Evolutionary conservation across 345 rosid genomes (phyloP), one percentile per base, ranked within the genome.

Genomic region (Citrus unshiu): DNA sequence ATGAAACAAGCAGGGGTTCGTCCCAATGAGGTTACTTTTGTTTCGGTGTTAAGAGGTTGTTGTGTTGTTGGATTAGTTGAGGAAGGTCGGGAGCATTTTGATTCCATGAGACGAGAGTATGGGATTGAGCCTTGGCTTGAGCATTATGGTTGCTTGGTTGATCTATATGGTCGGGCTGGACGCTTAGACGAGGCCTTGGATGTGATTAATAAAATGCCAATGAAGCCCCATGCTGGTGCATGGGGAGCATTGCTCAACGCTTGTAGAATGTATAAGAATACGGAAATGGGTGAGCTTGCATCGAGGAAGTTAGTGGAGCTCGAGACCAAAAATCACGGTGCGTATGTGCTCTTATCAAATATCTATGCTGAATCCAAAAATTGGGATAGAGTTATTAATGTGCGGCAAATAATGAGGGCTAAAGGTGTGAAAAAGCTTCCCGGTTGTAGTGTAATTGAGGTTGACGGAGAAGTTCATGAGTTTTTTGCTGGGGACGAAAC

Each of bases 131-230:
- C 93, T 76, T 76, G 73, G 35, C 73, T 85, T 4, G 92, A 89
- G 87, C 96, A 90, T 78, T 92, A 92, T 60, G 96, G 96, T 59
- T 90, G 96, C 83, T 83, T 91, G 82, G 93, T 91, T 49, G 92
- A 91, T 83, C 79, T 91, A 79, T 87, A 85, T 68, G 90, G 87
- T 39, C 86, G 90, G 54, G 86, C 92, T 37, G 93, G 92, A 5
- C 80, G 13, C 75, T 83, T 92, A 68, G 80, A 85, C 18, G 90
- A 88, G 10, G 93, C 93, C 22, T 54, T 85, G 1, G 39, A 79
- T 46, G 76, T 88, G 75, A 89, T 92, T 63, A 71, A 80, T 51
- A 46, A 21, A 78, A 91, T 90, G 93, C 92, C 90, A 4, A 76
- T 84, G 81, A 87, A 84, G 79, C 92, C 93, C 62, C 93, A 88